Conservation (phyloP, 768 basidiomycete species). For the Suillus lakei region DNA sequence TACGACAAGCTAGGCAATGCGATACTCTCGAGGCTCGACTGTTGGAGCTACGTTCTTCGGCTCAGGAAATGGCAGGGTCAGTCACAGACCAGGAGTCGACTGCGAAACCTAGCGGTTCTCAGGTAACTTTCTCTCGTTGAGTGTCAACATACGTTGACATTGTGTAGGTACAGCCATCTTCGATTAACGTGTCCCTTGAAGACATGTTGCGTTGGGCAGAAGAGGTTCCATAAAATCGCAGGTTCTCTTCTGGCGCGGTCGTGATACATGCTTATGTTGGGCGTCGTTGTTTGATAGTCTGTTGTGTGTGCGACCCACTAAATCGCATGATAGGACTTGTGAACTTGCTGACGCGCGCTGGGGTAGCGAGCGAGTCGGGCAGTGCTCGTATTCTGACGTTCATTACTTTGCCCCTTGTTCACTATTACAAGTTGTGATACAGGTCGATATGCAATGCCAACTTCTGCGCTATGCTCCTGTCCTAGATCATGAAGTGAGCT, state of each 20-base stretch:
- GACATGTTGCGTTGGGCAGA: slow-evolving; percentile 67
- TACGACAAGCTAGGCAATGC: slow-evolving; percentile 59
- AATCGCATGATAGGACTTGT: not conserved
- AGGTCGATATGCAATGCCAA: not conserved
- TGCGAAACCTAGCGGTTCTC: not conserved
- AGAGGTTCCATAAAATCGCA: slow-evolving; percentile 34
- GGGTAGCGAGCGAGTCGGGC: not conserved
- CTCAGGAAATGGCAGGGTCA: slow-evolving; percentile 19
- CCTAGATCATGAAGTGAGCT: not conserved
- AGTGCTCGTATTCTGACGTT: not conserved
- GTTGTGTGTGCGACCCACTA: no score
- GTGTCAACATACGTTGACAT: not conserved
- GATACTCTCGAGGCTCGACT: slow-evolving; percentile 70
- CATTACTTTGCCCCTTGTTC: not conserved
- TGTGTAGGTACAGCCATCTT: not conserved
- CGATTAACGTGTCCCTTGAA: slow-evolving; percentile 22
- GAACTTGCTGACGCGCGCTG: not conserved
- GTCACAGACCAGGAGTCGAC: not conserved
- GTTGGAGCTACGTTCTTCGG: slow-evolving; percentile 49
- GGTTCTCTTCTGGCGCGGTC: not conserved
- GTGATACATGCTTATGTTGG: not conserved
- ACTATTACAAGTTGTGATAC: not conserved
- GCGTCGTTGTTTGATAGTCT: not conserved
- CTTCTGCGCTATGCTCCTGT: not conserved
- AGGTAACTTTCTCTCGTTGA: not conserved